Evolutionary conservation across 2,329 filamentous ascomycete genomes (phyloP).

Genomic region (Pseudocercospora crystallina): DNA sequence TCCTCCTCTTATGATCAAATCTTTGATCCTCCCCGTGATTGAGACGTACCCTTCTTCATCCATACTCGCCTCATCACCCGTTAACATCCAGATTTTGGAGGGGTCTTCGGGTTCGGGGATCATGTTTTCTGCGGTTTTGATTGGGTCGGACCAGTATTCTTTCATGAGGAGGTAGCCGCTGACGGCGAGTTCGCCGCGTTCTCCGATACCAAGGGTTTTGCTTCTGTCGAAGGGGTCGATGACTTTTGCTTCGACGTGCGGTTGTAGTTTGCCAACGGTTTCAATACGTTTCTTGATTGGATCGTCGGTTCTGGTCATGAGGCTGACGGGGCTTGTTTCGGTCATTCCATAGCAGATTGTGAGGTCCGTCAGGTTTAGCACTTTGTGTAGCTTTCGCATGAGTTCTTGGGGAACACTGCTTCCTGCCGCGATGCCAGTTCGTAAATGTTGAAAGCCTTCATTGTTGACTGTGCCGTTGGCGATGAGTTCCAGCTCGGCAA

Average conservation of each 20-base stretch:
- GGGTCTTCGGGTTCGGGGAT: slow-evolving; percentile 50
- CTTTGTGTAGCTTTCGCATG: slow-evolving; percentile 72
- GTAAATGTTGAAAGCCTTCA: slow-evolving; percentile 63
- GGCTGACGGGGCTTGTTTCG: slow-evolving; percentile 72
- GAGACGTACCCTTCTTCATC: slow-evolving; percentile 78
- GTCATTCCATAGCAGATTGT: slow-evolving; percentile 98
- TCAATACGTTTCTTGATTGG: slow-evolving; percentile 70
- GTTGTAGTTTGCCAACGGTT: slow-evolving; percentile 77
- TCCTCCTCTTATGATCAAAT: slow-evolving; percentile 89
- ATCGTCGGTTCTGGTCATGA: slow-evolving; percentile 80
- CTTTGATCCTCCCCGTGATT: slow-evolving; percentile 90
- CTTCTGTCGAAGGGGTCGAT: slow-evolving; percentile 66
- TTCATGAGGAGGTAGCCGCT: slow-evolving; percentile 87
- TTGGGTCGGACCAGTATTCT: slow-evolving; percentile 79
- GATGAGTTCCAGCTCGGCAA: slow-evolving; percentile 79
- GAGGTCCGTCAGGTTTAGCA: slow-evolving; percentile 74
- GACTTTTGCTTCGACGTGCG: slow-evolving; percentile 77
- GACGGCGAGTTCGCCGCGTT: slow-evolving; percentile 77
- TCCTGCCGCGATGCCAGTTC: slow-evolving; percentile 90
- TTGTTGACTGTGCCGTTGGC: slow-evolving; percentile 34
- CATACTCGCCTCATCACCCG: slow-evolving; percentile 87
- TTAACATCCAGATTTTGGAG: slow-evolving; percentile 78
- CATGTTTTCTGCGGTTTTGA: slow-evolving; percentile 67
- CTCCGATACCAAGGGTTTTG: slow-evolving; percentile 60
- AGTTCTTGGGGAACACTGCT: slow-evolving; percentile 79